Evolutionary conservation across 257 asterid species (phyloP), one percentile per base, ranked within the genome.

Genomic region (Forsythia viridissima): DNA sequence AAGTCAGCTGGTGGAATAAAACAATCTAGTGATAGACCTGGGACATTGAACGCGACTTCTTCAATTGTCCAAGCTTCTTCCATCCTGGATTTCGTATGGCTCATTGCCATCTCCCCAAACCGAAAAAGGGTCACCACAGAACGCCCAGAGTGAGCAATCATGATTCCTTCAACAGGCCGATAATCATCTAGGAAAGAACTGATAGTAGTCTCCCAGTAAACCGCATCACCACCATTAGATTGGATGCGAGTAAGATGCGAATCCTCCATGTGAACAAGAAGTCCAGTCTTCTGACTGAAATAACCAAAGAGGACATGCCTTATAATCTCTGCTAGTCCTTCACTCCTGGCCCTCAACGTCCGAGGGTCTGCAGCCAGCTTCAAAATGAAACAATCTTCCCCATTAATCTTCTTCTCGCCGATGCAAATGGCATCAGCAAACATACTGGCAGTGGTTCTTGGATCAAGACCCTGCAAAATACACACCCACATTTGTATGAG

Each of bases 61-160:
- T 77, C 81, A 10, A 77, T 77, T 39, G 81, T 70, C 81, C 81
- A 77, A 44, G 42, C 61, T 77, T 77, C 81, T 77, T 70, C 81
- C 81, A 77, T 70, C 69, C 81, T 77, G 4, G 81, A 70, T 16
- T 70, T 77, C 0, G 81, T 70, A 21, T 77, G 81, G 59, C 81
- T 70, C 81, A 77, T 69, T 21, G 81, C 76, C 51, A 41, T 70
- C 21, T 77, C 81, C 3, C 81, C 81, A 52, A 77, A 77, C 11
- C 71, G 51, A 44, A 77, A 70, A 55, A 77, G 81, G 2, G 81
- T 77, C 16, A 70, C 81, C 70, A 77, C 76, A 1, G 81, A 77
- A 21, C 71, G 69, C 12, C 81, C 81, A 4, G 81, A 77, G 43
- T 77, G 81, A 18, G 81, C 81, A 40, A 77, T 77, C 76, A 77